Evolutionary conservation across 2,329 filamentous ascomycete species (phyloP), one percentile per base, ranked within the genome.

Genomic region (Alternaria consortialis): DNA sequence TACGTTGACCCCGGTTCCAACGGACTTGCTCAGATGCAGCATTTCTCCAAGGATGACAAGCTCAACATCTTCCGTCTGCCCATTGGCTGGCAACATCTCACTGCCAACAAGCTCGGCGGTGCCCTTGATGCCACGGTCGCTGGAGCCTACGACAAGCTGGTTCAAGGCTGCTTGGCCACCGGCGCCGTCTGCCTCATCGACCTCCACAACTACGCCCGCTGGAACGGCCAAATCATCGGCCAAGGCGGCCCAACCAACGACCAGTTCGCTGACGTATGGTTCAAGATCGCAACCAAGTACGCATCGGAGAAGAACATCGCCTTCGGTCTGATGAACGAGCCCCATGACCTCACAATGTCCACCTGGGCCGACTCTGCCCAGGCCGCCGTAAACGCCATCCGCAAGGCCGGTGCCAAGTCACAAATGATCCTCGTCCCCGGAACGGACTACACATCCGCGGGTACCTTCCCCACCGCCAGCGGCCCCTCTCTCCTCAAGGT

Each of bases 251-350:
- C 88, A 0, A 83, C 83, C 0, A 83, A 90, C 70, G 84, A 83
- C 11, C 77, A 87, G 13, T 87, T 90, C 66, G 84, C 82, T 4
- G 79, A 78, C 42, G 76, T 91, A 5, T 91, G 89, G 89, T 74
- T 66, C 31, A 78, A 81, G 70, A 63, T 82, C 5, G 88, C 89
- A 1, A 80, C 77, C 1, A 86, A 87, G 71, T 91, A 91, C 75
- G 83, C 81, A 23, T 69, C 71, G 6, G 77, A 87, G 51, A 73
- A 81, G 37, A 86, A 84, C 61, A 77, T 91, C 27, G 81, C 85
- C 4, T 89, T 91, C 65, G 88, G 87, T 13, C 73, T 91, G 44
- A 91, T 91, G 88, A 91, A 91, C 77, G 89, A 82, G 77, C 88
- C 89, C 7, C 87, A 90, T 73, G 85, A 58, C 53, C 75, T 86